These are phyloP conservation scores for Saccharomyces hybrid DNA, from an alignment of 1,139 yeast species.

Conservation along the genomic window DNA sequence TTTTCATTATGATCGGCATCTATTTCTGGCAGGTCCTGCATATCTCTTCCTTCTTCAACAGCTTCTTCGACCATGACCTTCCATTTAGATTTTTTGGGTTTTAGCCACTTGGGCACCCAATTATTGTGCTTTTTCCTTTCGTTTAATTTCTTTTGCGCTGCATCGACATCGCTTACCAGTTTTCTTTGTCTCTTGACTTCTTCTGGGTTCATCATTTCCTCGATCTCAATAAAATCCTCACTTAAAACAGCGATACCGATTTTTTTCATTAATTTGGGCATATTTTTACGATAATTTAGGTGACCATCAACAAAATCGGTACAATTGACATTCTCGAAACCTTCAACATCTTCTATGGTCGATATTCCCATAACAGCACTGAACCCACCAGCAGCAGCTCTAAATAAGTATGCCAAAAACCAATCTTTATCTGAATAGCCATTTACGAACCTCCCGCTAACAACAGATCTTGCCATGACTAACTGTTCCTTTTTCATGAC, in stretches of 20 bases:
- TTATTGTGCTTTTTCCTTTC: slow-evolving; percentile 37
- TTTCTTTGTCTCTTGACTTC: slow-evolving; percentile 73
- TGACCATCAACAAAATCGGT: slow-evolving; percentile 88
- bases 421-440: slow-evolving; percentile 92
- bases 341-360: slow-evolving; percentile 54
- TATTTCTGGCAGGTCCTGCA: not conserved
- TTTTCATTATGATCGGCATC: slow-evolving; percentile 9
- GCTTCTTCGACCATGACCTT: slow-evolving; percentile 78
- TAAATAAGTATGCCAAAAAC: slow-evolving; percentile 88
- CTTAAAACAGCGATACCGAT: slow-evolving; percentile 76
- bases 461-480: slow-evolving; percentile 74
- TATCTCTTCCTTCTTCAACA: slow-evolving; percentile 19
- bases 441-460: slow-evolving; percentile 82
- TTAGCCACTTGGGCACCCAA: slow-evolving; percentile 59
- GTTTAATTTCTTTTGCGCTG: slow-evolving; percentile 59
- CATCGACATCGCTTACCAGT: slow-evolving; percentile 74
- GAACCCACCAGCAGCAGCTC: slow-evolving; percentile 94
- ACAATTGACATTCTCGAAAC: slow-evolving; percentile 78
- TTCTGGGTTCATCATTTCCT: slow-evolving; percentile 84
- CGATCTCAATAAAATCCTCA: slow-evolving; percentile 92
- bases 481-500: slow-evolving; percentile 74
- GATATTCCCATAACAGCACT: slow-evolving; percentile 86
- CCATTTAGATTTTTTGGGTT: slow-evolving; percentile 50
- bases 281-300: slow-evolving; percentile 90
- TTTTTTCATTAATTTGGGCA: slow-evolving; percentile 66